Evolutionary conservation across 371 early-diverging fungal genomes (phyloP), one percentile per base, ranked within the genome.

Genomic region (Umbelopsis sp.): DNA sequence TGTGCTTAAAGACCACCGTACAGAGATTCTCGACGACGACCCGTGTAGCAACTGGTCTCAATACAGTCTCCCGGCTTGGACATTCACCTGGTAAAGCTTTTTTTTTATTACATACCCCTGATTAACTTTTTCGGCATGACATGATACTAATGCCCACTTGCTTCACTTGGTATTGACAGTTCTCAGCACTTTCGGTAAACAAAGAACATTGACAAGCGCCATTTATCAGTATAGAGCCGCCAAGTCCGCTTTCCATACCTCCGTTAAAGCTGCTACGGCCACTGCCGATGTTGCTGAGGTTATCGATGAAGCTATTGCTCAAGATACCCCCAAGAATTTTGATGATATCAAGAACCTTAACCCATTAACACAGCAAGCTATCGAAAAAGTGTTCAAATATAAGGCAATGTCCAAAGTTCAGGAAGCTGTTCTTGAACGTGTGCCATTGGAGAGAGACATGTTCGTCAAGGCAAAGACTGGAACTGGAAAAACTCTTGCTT

Each of bases 401-500:
- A 78, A 87, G 53, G 77, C 74, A 25, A 93, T 94, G 88, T 91
- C 96, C 64, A 78, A 87, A 69, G 96, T 96, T 4, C 97, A 97
- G 74, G 81, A 91, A 38, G 89, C 88, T 53, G 92, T 97, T 4
- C 77, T 95, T 45, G 80, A 86, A 5, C 72, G 81, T 37, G 66
- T 94, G 24, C 97, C 97, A 8, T 88, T 91, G 29, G 76, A 83
- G n/a, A 71, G 74, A 4, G 96, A 97, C 72, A 82, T 96, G 73
- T 86, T 93, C 83, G 89, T 94, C 67, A 90, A 92, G 73, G 99
- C 99, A 16, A 97, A 97, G 79, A 99, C 99, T 9, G 99, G 99
- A 71, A 97, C 97, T 0, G 99, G 99, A 50, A 98, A 98, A 78
- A 98, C 98, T 2, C 78, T 97, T 16, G 98, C 95, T 8, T 99